Evolutionary conservation across 768 basidiomycete genomes (phyloP).

Genomic region (Mycena alexandri): DNA sequence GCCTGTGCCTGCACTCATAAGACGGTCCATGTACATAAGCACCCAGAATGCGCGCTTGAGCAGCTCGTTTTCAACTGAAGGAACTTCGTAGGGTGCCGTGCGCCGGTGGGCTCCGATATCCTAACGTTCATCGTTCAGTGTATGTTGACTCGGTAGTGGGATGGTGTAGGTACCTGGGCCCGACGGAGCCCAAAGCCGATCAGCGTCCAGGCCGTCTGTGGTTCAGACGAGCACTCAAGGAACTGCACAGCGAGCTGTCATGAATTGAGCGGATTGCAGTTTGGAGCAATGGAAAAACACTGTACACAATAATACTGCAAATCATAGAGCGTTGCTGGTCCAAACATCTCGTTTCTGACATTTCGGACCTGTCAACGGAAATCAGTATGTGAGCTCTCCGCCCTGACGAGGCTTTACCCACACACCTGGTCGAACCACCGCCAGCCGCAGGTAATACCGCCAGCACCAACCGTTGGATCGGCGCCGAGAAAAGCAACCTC

Average conservation of each 20-base stretch:
- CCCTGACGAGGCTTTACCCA: not conserved
- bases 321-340: constrained; percentile 77
- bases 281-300: not conserved
- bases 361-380: constrained; percentile 50
- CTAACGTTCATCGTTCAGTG: not conserved
- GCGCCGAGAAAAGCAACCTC: constrained; percentile 56
- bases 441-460: constrained; percentile 68
- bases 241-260: constrained; percentile 64
- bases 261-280: not conserved
- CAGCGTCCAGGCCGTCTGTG: constrained; percentile 75
- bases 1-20: constrained; percentile 46
- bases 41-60: constrained; percentile 80
- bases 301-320: constrained; percentile 73
- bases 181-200: constrained; percentile 57
- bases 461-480: constrained; percentile 48
- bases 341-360: constrained; percentile 70
- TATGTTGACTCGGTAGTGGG: no score
- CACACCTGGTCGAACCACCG: constrained; percentile 74
- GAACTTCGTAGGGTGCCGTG: constrained; percentile 46
- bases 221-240: constrained; percentile 67
- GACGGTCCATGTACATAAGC: constrained; percentile 54
- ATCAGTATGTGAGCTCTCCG: not conserved
- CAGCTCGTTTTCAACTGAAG: constrained; percentile 69
- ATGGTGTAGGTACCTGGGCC: constrained; percentile 49
- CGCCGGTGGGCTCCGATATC: constrained; percentile 76